Percentiles rank a stretch among this genome's conserved stretches.
Conservation (phyloP, 2,329 filamentous ascomycete species). For the Camptophora hylomeconis region DNA sequence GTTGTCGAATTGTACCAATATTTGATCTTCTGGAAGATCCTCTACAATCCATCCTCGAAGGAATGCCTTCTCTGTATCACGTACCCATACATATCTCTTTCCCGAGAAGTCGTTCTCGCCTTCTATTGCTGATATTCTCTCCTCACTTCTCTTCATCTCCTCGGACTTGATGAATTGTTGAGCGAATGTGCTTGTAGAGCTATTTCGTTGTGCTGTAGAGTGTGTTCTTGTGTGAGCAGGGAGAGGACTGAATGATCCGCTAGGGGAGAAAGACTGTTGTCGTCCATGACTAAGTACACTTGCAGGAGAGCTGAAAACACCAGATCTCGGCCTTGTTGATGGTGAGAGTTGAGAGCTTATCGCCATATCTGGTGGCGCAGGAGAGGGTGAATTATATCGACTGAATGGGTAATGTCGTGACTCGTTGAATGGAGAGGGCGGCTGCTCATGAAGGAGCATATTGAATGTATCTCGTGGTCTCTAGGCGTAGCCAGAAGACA, state of each 20-base stretch:
- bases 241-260: conserved; percentile 32
- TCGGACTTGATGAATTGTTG: conserved; percentile 91
- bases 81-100: conserved; percentile 95
- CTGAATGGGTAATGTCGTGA: conserved; percentile 71
- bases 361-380: conserved; percentile 33
- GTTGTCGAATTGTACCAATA: conserved; percentile 88
- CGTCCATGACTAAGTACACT: conserved; percentile 46
- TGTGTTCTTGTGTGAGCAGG: conserved; percentile 30
- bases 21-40: conserved; percentile 53
- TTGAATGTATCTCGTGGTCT: no score
- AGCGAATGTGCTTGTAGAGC: conserved; percentile 67
- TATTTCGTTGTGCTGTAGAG: conserved; percentile 53
- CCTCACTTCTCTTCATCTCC: conserved; percentile 49
- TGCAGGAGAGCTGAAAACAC: conserved; percentile 44
- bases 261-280: conserved; percentile 54
- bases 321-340: conserved; percentile 55
- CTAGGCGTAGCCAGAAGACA: no score
- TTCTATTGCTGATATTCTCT: conserved; percentile 60
- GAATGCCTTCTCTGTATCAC: conserved; percentile 75
- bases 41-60: conserved; percentile 86
- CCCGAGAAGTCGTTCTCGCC: conserved; percentile 98
- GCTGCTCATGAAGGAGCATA: no score
- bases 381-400: conserved; percentile 55
- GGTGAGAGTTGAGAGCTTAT: conserved; percentile 13
- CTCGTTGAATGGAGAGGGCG: conserved; percentile 37